Evolutionary conservation across 306 rosid genomes (phyloP).

Genomic region (Quercus variabilis): DNA sequence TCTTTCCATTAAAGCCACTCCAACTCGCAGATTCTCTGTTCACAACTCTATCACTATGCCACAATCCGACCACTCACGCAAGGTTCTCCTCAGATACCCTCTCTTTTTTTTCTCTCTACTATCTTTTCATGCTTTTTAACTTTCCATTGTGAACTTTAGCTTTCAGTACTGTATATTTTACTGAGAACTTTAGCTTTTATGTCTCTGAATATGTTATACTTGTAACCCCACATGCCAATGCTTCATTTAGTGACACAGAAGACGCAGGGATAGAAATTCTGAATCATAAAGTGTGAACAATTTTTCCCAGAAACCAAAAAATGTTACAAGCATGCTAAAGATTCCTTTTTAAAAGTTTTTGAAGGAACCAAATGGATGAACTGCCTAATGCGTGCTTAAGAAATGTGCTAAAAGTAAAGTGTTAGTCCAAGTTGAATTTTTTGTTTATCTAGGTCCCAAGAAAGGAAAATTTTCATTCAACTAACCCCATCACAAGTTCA

Average conservation of each 20-base stretch:
- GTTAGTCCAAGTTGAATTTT: too few species aligned
- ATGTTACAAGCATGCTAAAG: neutral
- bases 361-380: neutral
- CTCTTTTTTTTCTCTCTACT: neutral
- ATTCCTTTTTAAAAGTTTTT: neutral
- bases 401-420: neutral
- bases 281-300: neutral
- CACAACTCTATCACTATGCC: constrained; percentile 32
- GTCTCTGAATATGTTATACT: neutral
- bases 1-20: constrained; percentile 12
- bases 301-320: neutral
- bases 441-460: too few species aligned
- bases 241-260: too few species aligned
- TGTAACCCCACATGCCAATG: too few species aligned
- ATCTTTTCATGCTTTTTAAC: neutral
- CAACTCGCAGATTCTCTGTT: constrained; percentile 28
- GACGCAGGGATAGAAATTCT: too few species aligned
- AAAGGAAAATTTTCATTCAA: too few species aligned
- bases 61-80: constrained; percentile 33
- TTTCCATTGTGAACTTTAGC: neutral
- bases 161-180: neutral
- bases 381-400: neutral
- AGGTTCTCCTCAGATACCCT: constrained; percentile 38
- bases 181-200: neutral
- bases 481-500: neutral